A percentile compares a stretch with the other conserved stretches of the same genome.
Evolutionary conservation across 139 green algal genomes (phyloP).

Genomic region (Chlamydomonas sphaeroides): DNA sequence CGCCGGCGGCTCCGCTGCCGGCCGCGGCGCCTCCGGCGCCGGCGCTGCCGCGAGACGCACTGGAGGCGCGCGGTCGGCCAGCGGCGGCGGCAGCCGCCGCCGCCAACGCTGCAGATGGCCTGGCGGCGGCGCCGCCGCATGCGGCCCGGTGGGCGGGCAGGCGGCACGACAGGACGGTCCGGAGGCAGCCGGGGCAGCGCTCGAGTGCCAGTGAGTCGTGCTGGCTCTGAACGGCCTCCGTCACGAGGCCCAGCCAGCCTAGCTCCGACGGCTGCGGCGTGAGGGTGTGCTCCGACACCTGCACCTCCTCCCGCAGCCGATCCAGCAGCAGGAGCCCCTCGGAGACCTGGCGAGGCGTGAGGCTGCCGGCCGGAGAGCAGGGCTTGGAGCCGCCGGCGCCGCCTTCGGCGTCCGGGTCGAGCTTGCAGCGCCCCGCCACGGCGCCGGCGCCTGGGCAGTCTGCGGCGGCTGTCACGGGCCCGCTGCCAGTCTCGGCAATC

Average conservation of each 20-base stretch:
- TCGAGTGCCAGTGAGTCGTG: not conserved
- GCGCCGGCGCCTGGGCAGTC: not conserved
- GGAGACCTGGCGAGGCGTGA: not conserved
- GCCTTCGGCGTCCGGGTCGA: slow-evolving; percentile 8
- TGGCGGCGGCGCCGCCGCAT: not conserved
- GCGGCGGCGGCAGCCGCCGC: too few species aligned
- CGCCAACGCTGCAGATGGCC: not conserved
- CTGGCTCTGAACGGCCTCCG: not conserved
- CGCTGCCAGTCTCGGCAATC: slow-evolving; percentile 19
- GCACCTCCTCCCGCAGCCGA: not conserved
- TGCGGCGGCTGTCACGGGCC: slow-evolving; percentile 9
- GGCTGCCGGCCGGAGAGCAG: not conserved
- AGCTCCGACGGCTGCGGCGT: slow-evolving; percentile 10
- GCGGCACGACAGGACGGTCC: slow-evolving; percentile 4
- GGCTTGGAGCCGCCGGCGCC: slow-evolving; percentile 21
- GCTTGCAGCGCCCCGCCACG: slow-evolving; percentile 8
- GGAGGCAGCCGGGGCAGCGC: slow-evolving; percentile 12
- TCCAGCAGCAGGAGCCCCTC: not conserved
- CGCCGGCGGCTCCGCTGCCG: not conserved
- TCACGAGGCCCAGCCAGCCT: slow-evolving; percentile 31
- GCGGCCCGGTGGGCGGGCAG: not conserved
- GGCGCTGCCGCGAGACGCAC: not conserved
- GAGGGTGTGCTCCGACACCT: not conserved
- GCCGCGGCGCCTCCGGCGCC: not conserved
- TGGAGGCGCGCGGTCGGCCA: not conserved